A percentile compares a stretch with the other conserved stretches of the same genome.
Evolutionary conservation across 2,329 filamentous ascomycete species (phyloP).

Genomic region (Thelonectria discophora): DNA sequence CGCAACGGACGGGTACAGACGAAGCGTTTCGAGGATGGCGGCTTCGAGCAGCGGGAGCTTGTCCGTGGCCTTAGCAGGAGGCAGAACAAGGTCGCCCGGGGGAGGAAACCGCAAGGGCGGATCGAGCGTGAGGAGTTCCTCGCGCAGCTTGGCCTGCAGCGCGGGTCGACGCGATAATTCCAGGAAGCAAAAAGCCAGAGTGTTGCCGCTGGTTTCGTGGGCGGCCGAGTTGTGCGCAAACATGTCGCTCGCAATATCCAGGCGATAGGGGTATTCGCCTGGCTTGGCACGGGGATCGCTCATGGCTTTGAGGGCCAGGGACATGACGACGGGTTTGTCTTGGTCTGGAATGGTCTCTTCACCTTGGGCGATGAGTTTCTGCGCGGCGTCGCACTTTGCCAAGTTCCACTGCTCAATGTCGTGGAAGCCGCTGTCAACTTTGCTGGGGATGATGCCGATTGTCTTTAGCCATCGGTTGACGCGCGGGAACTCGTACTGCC

Average conservation of each 20-base stretch:
- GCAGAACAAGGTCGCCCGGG: not conserved
- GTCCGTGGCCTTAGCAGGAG: not conserved
- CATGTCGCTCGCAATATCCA: slow-evolving; percentile 22
- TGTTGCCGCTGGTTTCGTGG: slow-evolving; percentile 17
- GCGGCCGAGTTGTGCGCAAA: slow-evolving; percentile 18
- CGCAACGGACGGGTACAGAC: slow-evolving; percentile 27
- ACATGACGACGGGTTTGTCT: slow-evolving; percentile 16
- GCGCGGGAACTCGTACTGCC: slow-evolving; percentile 20
- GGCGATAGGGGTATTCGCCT: slow-evolving; percentile 2
- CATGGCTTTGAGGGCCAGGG: slow-evolving; percentile 8
- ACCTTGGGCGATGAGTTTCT: slow-evolving; percentile 7
- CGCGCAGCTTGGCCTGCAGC: not conserved
- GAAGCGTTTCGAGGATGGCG: slow-evolving; percentile 21
- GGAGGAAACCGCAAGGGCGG: not conserved
- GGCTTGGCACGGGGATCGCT: slow-evolving; percentile 5
- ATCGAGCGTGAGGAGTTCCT: not conserved
- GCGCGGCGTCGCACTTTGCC: slow-evolving; percentile 18
- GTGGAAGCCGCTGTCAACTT: slow-evolving; percentile 20
- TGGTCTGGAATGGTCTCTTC: not conserved
- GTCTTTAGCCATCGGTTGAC: slow-evolving; percentile 6
- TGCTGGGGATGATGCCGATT: slow-evolving; percentile 20
- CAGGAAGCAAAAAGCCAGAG: not conserved
- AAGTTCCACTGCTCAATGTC: slow-evolving; percentile 23
- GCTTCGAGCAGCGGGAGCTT: slow-evolving; percentile 14
- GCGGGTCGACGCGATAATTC: not conserved